Conservation (phyloP, 164 flowering plant species). For the Pachysandra terminalis region DNA sequence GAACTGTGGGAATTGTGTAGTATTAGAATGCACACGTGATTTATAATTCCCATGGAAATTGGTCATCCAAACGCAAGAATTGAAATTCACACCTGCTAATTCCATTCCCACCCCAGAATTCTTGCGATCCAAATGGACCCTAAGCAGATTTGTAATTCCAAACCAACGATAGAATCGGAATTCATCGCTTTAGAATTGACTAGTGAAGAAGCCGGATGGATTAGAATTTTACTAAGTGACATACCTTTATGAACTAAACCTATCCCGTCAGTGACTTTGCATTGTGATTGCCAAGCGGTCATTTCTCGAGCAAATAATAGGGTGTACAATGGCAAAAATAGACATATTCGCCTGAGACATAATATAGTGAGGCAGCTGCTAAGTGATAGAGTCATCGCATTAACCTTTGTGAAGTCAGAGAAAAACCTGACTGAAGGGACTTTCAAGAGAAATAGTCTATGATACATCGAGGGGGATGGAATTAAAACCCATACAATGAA, state of each 20-base stretch:
- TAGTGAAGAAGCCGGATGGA: slow-evolving; percentile 5
- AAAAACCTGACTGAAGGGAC: neutral
- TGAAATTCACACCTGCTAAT: too few species aligned
- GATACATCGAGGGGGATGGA: slow-evolving; percentile 14
- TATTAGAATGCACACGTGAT: too few species aligned
- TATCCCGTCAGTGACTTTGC: neutral
- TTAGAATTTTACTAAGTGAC: neutral
- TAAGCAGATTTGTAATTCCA: too few species aligned
- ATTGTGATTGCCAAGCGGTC: slow-evolving; percentile 13
- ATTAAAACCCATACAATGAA: neutral
- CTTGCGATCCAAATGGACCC: too few species aligned
- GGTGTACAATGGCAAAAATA: slow-evolving; percentile 1
- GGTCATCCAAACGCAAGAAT: too few species aligned
- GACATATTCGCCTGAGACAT: slow-evolving; percentile 7
- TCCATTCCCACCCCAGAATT: too few species aligned
- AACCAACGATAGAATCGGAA: too few species aligned
- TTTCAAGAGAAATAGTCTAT: neutral
- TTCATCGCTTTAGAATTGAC: too few species aligned
- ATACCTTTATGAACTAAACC: neutral
- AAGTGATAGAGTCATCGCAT: slow-evolving; percentile 2
- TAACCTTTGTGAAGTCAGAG: slow-evolving; percentile 6
- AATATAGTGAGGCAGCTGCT: slow-evolving; percentile 1
- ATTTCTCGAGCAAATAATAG: neutral
- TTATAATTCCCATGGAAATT: too few species aligned
- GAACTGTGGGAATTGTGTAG: too few species aligned